Percentiles rank a stretch among this genome's conserved stretches.
phyloP scores from a whole-genome alignment of 371 early-diverging fungal species.

The Basidiobolus meristosporus region DNA sequence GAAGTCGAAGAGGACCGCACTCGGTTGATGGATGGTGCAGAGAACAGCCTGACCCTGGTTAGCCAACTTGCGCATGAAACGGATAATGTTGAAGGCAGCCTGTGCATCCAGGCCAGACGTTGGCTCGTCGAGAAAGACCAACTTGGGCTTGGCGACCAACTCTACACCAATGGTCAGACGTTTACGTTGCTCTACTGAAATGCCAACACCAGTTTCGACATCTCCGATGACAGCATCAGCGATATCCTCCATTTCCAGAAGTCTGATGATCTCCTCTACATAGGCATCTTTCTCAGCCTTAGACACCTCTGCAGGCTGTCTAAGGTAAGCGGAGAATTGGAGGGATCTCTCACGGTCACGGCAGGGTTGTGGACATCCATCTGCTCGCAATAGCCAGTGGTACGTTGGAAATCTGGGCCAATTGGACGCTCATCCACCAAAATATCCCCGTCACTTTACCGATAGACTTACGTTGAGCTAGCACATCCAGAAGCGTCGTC shows the following conservation, averaged over 20 bases:
- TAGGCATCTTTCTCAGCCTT: conserved; percentile 38
- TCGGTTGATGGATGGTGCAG: conserved; percentile 79
- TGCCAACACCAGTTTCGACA: conserved; percentile 27
- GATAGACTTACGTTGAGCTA: conserved; percentile 41
- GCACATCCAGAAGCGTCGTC: conserved; percentile 47
- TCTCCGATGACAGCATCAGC: conserved; percentile 34
- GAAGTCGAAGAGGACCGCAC: conserved; percentile 53
- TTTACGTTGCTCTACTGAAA: conserved; percentile 43
- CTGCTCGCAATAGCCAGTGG: conserved; percentile 73
- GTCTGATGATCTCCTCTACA: conserved; percentile 43
- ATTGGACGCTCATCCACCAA: conserved; percentile 16
- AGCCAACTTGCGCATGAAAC: conserved; percentile 49
- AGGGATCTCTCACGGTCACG: conserved; percentile 45
- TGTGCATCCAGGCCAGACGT: conserved; percentile 50
- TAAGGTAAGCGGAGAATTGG: conserved; percentile 47
- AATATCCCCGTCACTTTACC: conserved; percentile 37
- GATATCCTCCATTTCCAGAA: conserved; percentile 40
- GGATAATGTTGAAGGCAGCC: conserved; percentile 46
- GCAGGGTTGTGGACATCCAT: conserved; percentile 43
- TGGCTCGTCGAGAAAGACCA: conserved; percentile 71
- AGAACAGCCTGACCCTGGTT: conserved; percentile 39
- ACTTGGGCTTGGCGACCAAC: conserved; percentile 44
- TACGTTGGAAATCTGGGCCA: conserved; percentile 36
- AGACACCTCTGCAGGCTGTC: conserved; percentile 34
- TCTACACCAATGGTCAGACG: conserved; percentile 43